These are phyloP conservation scores for Plasmodium ovale DNA, from an alignment of 169 alveolate genomes.

Conservation along the genomic window DNA sequence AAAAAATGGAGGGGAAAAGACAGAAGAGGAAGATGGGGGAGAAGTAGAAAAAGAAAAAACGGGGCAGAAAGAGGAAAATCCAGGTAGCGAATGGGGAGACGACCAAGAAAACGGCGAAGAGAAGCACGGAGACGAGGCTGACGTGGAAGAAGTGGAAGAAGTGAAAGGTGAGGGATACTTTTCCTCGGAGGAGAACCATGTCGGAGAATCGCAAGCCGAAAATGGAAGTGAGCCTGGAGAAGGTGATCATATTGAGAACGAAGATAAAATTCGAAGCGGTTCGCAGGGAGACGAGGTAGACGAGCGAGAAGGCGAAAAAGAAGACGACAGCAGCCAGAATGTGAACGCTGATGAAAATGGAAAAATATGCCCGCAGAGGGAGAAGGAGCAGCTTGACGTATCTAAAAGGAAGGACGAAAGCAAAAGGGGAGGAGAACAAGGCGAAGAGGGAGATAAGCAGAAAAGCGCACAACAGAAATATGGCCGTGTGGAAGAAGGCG, in stretches of 20 bases:
- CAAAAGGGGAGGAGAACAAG: not conserved
- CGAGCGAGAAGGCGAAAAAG: not conserved
- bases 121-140: not conserved
- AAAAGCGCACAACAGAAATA: slow-evolving; percentile 30
- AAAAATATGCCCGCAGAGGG: no score
- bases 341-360: not conserved
- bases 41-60: not conserved
- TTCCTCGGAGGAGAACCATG: not conserved
- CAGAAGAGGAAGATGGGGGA: not conserved
- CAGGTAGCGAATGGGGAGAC: not conserved
- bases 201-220: not conserved
- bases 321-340: not conserved
- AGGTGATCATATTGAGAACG: not conserved
- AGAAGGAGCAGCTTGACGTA: no score
- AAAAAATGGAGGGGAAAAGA: not conserved
- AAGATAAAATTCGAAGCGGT: slow-evolving; percentile 13
- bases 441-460: not conserved
- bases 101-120: not conserved
- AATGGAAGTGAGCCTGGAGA: not conserved
- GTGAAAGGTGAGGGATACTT: no score
- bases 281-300: slow-evolving; percentile 5
- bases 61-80: not conserved
- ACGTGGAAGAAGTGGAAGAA: not conserved
- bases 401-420: no score
- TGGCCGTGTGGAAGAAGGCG: not conserved